Evolutionary conservation across 306 rosid species (phyloP).

Genomic region (Cucurbita pepo): DNA sequence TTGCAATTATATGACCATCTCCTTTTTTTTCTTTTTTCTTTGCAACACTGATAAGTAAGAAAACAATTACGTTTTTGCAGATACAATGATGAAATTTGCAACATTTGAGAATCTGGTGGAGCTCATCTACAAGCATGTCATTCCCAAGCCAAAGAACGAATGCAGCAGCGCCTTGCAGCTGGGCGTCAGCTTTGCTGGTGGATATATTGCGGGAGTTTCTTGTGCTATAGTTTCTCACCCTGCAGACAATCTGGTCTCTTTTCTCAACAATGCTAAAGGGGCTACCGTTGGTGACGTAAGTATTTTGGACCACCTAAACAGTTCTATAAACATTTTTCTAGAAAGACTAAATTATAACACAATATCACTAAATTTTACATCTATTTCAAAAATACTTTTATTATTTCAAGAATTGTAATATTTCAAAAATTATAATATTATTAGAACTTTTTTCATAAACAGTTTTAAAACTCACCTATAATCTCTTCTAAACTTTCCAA

Average conservation of each 20-base stretch:
- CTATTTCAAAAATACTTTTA: too few species aligned
- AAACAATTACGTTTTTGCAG: constrained; percentile 22
- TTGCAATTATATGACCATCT: not conserved
- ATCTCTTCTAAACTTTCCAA: too few species aligned
- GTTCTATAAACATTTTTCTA: too few species aligned
- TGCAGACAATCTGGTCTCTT: constrained; percentile 94
- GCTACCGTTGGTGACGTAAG: constrained; percentile 95
- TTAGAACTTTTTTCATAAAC: too few species aligned
- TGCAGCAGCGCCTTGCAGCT: constrained; percentile 80
- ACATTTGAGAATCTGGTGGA: constrained; percentile 88
- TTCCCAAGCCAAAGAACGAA: constrained; percentile 67
- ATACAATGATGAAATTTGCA: constrained; percentile 97
- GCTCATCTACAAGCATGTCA: constrained; percentile 51
- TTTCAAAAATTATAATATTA: too few species aligned
- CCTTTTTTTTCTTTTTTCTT: not conserved
- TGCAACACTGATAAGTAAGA: not conserved
- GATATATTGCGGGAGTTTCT: constrained; percentile 85
- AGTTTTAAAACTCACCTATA: too few species aligned
- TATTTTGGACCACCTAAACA: not conserved
- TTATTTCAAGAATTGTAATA: too few species aligned
- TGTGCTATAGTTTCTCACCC: constrained; percentile 97
- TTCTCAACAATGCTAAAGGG: constrained; percentile 91
- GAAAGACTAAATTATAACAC: too few species aligned
- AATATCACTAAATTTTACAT: too few species aligned
- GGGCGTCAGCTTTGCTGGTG: constrained; percentile 90